Evolutionary conservation across 140 eudicot species (phyloP).

Genomic region (Flaveria floridana): DNA sequence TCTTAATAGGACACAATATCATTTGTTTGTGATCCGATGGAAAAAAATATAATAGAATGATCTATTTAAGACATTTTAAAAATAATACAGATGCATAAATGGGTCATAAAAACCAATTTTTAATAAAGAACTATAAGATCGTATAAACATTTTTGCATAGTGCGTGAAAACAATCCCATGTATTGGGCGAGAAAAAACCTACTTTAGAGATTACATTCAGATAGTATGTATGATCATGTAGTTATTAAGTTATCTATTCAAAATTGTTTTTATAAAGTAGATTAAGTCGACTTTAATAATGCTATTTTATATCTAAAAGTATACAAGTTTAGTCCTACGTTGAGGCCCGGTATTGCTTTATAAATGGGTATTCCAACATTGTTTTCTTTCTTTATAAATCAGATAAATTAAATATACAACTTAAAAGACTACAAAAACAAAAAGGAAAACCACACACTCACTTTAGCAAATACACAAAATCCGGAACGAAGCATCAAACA

Average conservation of each 20-base stretch:
- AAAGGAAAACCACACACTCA: slow-evolving; percentile 20
- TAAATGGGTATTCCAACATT: slow-evolving; percentile 15
- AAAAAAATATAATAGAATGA: no score
- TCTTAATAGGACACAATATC: neutral
- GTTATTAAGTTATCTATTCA: no score
- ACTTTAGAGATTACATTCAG: no score
- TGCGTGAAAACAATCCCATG: no score
- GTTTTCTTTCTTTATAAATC: neutral
- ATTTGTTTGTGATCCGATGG: no score
- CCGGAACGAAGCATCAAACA: slow-evolving; percentile 34
- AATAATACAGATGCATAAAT: neutral
- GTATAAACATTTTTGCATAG: neutral
- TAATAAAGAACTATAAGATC: neutral
- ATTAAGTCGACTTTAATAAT: no score
- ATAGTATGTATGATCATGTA: no score
- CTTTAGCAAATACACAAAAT: slow-evolving; percentile 26
- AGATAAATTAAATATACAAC: neutral
- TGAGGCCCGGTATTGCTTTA: slow-evolving; percentile 12
- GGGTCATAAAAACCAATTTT: neutral
- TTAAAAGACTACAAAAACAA: slow-evolving; percentile 26
- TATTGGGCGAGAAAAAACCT: no score
- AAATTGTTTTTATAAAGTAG: no score
- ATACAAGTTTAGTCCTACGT: neutral
- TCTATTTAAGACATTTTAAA: no score
- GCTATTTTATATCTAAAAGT: neutral